Evolutionary conservation across 2,329 filamentous ascomycete species (phyloP).

Genomic region (Aspergillus ibericus): DNA sequence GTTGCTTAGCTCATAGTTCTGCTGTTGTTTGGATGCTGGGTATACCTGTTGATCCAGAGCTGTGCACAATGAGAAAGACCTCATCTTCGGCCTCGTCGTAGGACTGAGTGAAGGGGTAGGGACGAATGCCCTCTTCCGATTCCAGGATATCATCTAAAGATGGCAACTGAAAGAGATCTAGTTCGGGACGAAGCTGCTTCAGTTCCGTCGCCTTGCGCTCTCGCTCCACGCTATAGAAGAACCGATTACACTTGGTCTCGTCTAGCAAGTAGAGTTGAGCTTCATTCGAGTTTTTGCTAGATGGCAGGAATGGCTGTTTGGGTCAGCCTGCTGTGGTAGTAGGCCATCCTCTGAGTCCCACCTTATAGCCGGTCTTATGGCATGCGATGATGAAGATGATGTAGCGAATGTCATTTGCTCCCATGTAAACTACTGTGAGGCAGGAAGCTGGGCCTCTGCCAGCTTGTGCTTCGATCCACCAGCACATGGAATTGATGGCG

Average conservation of each 20-base stretch:
- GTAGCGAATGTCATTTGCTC: slow-evolving; percentile 23
- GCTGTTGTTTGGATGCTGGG: not conserved
- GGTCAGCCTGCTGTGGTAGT: not conserved
- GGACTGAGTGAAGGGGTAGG: slow-evolving; percentile 16
- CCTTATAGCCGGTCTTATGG: slow-evolving; percentile 21
- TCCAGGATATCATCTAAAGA: not conserved
- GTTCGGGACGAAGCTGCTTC: not conserved
- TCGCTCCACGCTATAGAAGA: not conserved
- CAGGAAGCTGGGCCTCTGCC: not conserved
- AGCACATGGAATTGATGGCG: not conserved
- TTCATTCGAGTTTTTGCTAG: not conserved
- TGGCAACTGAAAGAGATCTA: not conserved
- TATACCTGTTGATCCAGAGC: slow-evolving; percentile 37
- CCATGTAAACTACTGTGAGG: slow-evolving; percentile 19
- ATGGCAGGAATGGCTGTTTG: not conserved
- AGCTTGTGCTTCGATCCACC: not conserved
- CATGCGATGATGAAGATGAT: slow-evolving; percentile 18
- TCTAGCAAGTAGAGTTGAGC: not conserved
- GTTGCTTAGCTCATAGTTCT: not conserved
- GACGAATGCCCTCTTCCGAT: not conserved
- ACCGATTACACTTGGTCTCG: not conserved
- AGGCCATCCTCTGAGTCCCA: not conserved
- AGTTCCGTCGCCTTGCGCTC: not conserved
- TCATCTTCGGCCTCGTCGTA: slow-evolving; percentile 25
- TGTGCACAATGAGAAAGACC: slow-evolving; percentile 30